These are phyloP conservation scores for Malassezia sp. DNA, from an alignment of 1,284 basidiomycete species.

Conservation along the genomic window DNA sequence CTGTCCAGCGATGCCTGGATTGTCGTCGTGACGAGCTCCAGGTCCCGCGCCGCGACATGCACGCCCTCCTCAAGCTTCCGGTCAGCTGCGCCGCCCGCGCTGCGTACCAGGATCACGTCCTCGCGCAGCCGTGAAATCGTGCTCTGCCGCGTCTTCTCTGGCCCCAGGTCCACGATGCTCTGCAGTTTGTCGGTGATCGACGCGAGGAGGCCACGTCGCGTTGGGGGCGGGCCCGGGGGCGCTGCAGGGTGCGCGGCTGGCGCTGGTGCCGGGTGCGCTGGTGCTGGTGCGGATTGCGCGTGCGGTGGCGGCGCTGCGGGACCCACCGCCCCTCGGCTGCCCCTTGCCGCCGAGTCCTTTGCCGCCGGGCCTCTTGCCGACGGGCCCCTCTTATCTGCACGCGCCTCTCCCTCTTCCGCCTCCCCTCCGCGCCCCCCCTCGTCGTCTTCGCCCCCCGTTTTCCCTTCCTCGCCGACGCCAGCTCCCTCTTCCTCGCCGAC, in stretches of 20 bases:
- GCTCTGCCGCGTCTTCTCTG: constrained; percentile 82
- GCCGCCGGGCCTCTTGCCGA: too few relatives aligned
- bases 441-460: too few relatives aligned
- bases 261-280: not conserved
- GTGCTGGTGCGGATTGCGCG: not conserved
- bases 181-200: constrained; percentile 89
- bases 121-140: constrained; percentile 88
- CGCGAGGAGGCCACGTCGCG: constrained; percentile 69
- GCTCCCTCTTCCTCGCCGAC: constrained; percentile 5
- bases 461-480: too few relatives aligned
- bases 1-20: constrained; percentile 95
- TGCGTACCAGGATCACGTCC: constrained; percentile 55
- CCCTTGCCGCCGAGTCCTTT: too few relatives aligned
- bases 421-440: not conserved
- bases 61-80: constrained; percentile 38
- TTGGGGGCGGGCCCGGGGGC: constrained; percentile 17
- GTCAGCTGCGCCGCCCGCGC: constrained; percentile 14
- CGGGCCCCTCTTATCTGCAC: too few relatives aligned
- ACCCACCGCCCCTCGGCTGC: too few relatives aligned
- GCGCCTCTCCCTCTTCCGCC: not conserved
- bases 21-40: constrained; percentile 87
- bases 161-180: constrained; percentile 97
- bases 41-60: constrained; percentile 49
- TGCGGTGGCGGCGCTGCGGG: not conserved
- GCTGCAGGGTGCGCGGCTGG: constrained; percentile 5